These are phyloP conservation scores for Metarhizium rileyi DNA, from an alignment of 2,329 filamentous ascomycete species.

Conservation along the genomic window DNA sequence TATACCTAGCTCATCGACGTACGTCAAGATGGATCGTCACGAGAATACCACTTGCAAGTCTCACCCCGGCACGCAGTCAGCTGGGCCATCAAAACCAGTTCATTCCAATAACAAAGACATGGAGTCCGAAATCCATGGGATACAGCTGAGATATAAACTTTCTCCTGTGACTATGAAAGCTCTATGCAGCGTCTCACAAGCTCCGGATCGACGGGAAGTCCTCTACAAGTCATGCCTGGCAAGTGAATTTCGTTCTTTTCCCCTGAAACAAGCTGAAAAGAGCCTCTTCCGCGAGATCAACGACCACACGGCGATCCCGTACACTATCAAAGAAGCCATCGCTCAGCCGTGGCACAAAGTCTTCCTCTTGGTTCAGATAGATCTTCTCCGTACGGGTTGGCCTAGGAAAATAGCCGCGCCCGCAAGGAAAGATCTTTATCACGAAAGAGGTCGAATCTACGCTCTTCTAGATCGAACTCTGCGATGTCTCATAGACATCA, in stretches of 20 bases:
- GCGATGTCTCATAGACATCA: slow-evolving; percentile 28
- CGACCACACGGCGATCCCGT: slow-evolving; percentile 27
- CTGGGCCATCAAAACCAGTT: neutral
- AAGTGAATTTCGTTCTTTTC: slow-evolving; percentile 27
- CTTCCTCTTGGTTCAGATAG: slow-evolving; percentile 63
- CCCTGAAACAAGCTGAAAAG: slow-evolving; percentile 24
- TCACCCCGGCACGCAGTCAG: neutral
- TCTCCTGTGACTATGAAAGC: slow-evolving; percentile 21
- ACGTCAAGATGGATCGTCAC: neutral
- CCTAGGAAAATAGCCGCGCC: slow-evolving; percentile 35
- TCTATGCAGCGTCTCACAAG: slow-evolving; percentile 16
- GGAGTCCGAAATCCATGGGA: slow-evolving; percentile 13
- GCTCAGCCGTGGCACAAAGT: slow-evolving; percentile 61
- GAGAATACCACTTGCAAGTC: neutral
- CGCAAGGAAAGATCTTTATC: slow-evolving; percentile 23
- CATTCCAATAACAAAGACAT: neutral
- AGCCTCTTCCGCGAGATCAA: slow-evolving; percentile 30
- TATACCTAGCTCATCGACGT: neutral
- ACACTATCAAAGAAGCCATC: slow-evolving; percentile 30
- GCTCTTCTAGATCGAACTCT: slow-evolving; percentile 23
- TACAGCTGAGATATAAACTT: slow-evolving; percentile 25
- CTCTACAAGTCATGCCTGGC: slow-evolving; percentile 29
- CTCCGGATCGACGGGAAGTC: slow-evolving; percentile 22
- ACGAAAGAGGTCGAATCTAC: slow-evolving; percentile 23
- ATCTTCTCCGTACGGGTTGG: slow-evolving; percentile 54